Base-by-base conservation (phyloP, 2,329 filamentous ascomycete species). In the Metarhizium album region DNA sequence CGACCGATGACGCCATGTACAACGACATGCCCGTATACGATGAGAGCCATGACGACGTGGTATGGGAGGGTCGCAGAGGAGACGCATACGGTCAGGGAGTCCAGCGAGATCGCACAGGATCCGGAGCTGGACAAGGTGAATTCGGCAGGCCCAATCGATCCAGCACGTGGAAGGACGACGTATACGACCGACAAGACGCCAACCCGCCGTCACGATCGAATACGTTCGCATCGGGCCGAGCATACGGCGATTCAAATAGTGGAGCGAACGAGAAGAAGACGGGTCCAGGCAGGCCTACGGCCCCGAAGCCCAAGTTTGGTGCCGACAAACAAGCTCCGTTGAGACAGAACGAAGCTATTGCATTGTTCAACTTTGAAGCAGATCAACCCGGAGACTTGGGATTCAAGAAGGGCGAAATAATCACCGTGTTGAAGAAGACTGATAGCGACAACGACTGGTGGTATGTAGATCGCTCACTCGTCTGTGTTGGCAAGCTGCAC, bases 321-420 rank as follows among this genome's bases (percentile, higher is more conserved):
- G 40, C 22, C 14, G 74, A 73, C 59, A 67, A 66, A 55, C 82
- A 82, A 67, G 71, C 78, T 46, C 54, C 72, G 53, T 62, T 83
- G 53, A 79, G 76, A 64, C 76, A 79, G 58, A 90, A 96, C 58
- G 88, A 97, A 69, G 93, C 90, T 0, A 76, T 96, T 20, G 93
- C 93, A 2, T 75, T 96, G 55, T 97, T 87, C 69, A 95, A 87
- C 2, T 98, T 98, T 64, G 91, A 97, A 55, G 84, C 90, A 0
- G 91, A 95, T 61, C 90, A 96, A 67, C 83, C 89, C 0, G 91
- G 91, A 4, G 91, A 98, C 65, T 67, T 97, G 51, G 88, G 85
- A 0, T 98, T 98, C 71, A 95, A 95, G 73, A 98, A 98, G 75
- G 93, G 93, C 20, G 93, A 98, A 29, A 69, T 97, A 51, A 96